phyloP scores from a whole-genome alignment of 2,329 filamentous ascomycete genomes.

The Didymella arachidicola region DNA sequence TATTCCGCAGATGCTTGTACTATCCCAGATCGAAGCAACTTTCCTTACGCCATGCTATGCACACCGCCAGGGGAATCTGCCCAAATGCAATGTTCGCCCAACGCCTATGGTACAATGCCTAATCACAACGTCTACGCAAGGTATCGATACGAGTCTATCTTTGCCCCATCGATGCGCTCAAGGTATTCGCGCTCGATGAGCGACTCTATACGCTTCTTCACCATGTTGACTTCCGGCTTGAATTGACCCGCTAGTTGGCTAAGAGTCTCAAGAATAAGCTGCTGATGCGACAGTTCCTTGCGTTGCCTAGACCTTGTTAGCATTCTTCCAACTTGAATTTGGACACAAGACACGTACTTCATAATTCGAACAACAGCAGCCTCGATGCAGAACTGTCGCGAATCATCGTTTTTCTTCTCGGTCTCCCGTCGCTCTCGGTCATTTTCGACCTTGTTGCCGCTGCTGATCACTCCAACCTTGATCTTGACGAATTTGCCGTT shows the following conservation, averaged over 20 bases:
- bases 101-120: constrained; percentile 14
- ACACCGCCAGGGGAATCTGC: constrained; percentile 14
- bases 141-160: constrained; percentile 72
- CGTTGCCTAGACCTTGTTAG: constrained; percentile 65
- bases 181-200: constrained; percentile 80
- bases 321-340: background rate
- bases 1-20: constrained; percentile 6
- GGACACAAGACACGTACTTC: constrained; percentile 69
- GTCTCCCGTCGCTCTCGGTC: constrained; percentile 71
- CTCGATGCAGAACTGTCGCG: constrained; percentile 74
- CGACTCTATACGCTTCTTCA: constrained; percentile 83
- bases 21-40: background rate
- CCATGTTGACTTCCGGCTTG: constrained; percentile 76
- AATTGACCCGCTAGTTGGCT: constrained; percentile 73
- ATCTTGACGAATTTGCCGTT: constrained; percentile 84
- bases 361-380: constrained; percentile 82
- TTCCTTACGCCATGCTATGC: constrained; percentile 21
- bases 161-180: constrained; percentile 73
- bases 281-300: constrained; percentile 73
- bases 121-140: constrained; percentile 61
- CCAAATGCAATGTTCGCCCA: constrained; percentile 23
- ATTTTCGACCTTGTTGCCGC: constrained; percentile 84
- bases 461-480: constrained; percentile 84
- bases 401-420: constrained; percentile 77
- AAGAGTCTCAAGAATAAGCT: constrained; percentile 75